Base-by-base conservation (phyloP, 805 yeast species). In the Nakazawaea wickerhamii region DNA sequence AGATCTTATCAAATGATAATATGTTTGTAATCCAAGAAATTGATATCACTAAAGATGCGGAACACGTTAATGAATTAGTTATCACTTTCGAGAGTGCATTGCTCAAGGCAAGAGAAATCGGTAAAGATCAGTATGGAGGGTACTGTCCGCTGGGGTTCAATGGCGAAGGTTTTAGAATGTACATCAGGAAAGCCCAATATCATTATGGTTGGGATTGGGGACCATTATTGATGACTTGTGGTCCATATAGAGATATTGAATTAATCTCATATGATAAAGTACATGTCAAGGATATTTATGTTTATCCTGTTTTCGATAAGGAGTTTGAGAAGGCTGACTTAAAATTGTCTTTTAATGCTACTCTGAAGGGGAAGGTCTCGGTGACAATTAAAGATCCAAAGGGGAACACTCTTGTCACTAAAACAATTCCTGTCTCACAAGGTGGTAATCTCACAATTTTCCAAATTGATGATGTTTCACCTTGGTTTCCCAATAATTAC, bases 151-250 rank as follows among this genome's bases (percentile, higher is more conserved):
- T 32, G 7, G 60, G 63, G 14, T 70, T 57, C 52, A 68, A 70
- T 45, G 77, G 76, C 4, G 76, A 72, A 14, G 45, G 66, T 8
- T 54, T 64, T 36, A 58, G 79, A 30, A 53, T 67, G 41, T 65
- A 70, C 40, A 64, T 68, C 14, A 58, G 80, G 48, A 73, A 73
- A 50, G 75, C 79, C 1, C 79, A 71, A 51, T 73, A 73, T 50
- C 76, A 72, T 46, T 74, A 61, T 49, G 79, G 80, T 2, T 74
- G 79, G 80, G 80, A 74, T 52, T 74, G 79, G 80, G 79, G 78
- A 15, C 74, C 74, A 5, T 43, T 58, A 3, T 52, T 68, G 38
- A 55, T 70, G 53, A 61, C 71, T 3, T 67, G 73, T 51, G 77
- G 77, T 9, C 71, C 71, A 2, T 70, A 60, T 43, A 55, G 58